Percentiles rank a stretch among this genome's conserved stretches.
These are phyloP conservation scores for Rhodosporidiobolus sp. DNA, from an alignment of 768 basidiomycete species.

Conservation along the genomic window DNA sequence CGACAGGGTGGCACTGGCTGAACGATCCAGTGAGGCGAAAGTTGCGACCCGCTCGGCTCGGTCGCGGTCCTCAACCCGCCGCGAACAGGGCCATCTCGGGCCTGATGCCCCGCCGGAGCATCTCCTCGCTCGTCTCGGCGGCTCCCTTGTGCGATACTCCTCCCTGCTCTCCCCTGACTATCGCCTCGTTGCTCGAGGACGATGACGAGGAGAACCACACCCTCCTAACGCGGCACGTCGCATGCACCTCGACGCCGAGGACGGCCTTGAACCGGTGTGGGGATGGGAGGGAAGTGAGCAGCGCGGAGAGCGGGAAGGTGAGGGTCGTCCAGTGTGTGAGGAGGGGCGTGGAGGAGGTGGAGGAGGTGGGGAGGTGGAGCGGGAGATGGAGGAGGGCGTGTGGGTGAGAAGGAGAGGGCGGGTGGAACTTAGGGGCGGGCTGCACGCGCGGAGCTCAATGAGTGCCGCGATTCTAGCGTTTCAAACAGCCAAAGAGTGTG, in stretches of 20 bases:
- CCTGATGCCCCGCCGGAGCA: slow-evolving; percentile 1
- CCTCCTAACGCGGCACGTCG: slow-evolving; percentile 18
- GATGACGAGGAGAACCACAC: slow-evolving; percentile 16
- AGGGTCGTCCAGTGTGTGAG: slow-evolving; percentile 27
- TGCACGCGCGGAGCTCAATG: not conserved
- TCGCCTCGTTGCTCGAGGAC: too few species aligned
- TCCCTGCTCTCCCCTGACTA: not conserved
- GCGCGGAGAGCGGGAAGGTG: slow-evolving; percentile 14
- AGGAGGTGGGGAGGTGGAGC: slow-evolving; percentile 8
- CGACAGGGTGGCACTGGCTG: too few species aligned
- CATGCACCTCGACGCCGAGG: slow-evolving; percentile 21
- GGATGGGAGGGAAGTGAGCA: not conserved
- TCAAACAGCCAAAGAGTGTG: too few species aligned
- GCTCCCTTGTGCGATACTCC: too few species aligned
- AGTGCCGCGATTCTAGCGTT: too few species aligned
- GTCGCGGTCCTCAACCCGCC: not conserved
- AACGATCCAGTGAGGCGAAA: too few species aligned
- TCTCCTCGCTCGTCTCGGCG: slow-evolving; percentile 2
- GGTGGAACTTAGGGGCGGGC: not conserved
- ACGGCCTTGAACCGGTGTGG: not conserved
- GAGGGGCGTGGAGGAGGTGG: slow-evolving; percentile 7
- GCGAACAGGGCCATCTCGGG: slow-evolving; percentile 28
- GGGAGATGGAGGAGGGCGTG: slow-evolving; percentile 25
- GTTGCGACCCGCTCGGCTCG: too few species aligned
- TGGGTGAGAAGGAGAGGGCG: not conserved